A percentile compares a stretch with the other conserved stretches of the same genome.
phyloP scores from a whole-genome alignment of 345 rosid genomes.

The Eucalyptus marginata region DNA sequence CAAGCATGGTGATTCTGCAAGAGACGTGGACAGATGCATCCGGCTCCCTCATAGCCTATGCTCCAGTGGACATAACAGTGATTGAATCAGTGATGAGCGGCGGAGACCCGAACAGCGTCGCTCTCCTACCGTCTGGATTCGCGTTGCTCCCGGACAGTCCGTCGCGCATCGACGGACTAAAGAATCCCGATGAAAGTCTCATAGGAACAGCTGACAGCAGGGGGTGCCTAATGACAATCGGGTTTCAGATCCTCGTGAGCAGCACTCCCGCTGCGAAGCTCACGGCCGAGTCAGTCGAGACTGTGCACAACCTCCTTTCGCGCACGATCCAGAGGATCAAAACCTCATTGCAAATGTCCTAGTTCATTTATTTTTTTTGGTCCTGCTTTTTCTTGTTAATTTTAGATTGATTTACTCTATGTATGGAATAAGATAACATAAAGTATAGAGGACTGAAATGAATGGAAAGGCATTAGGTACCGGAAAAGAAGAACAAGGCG shows the following conservation, averaged over 20 bases:
- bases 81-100: conserved; percentile 30
- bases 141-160: conserved; percentile 34
- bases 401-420: background rate
- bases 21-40: conserved; percentile 52
- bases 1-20: conserved; percentile 45
- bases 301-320: conserved; percentile 47
- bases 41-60: conserved; percentile 48
- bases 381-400: background rate
- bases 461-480: background rate
- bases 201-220: background rate
- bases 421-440: background rate
- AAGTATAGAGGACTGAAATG: background rate
- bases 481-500: background rate
- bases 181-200: background rate
- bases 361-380: background rate
- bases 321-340: conserved; percentile 52
- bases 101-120: conserved; percentile 25
- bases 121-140: conserved; percentile 57
- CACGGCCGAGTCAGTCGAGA: conserved; percentile 40
- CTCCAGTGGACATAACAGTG: conserved; percentile 41
- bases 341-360: conserved; percentile 17
- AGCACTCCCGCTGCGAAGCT: conserved; percentile 31
- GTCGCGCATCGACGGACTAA: background rate
- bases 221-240: conserved; percentile 41
- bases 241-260: conserved; percentile 50